Evolutionary conservation across 345 rosid genomes (phyloP), one percentile per base, ranked within the genome.

Genomic region (Melastoma malabathricum): DNA sequence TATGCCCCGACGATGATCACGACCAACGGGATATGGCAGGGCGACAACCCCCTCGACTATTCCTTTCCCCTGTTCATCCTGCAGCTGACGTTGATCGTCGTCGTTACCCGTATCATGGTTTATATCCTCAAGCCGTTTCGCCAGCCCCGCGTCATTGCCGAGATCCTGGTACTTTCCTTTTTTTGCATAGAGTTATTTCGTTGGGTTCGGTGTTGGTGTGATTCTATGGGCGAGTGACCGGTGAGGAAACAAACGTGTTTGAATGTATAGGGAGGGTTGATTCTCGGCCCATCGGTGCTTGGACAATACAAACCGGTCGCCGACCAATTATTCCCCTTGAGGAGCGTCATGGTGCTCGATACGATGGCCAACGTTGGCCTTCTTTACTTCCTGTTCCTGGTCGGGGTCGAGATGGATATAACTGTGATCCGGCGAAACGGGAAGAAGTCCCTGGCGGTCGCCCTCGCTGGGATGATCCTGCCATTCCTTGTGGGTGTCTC

Each of bases 131-230:
- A 78, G 66, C 97, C 97, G 25, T 82, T 89, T 61, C 94, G 94
- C 10, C 97, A 89, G 52, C 97, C 97, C 50, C 81, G 68, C 70
- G 95, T 89, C 81, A 81, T 86, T 47, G 95, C 95, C 47, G 95
- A 89, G 66, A 89, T 86, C 17, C 55, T 89, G 25, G 97, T 85
- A 75, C 18, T 68, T 72, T 25, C 22, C 9, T 18, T 16, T 22
- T 18, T 16, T 22, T 22, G 25, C 25, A 1, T 22, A 22, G 25
- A 22, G 25, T 22, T 22, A 7, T 8, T 14, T 17, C 1, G 51
- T 34, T 34, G 2, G 25, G 25, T 12, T 31, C 9, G 16, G 4
- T 14, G 2, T n/a, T 20, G 19, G 17, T 38, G 2, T 51, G 44
- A 51, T 22, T 31, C 41, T 1, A 29, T 1, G 38, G 38, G 25